Evolutionary conservation across 2,329 filamentous ascomycete species (phyloP).

Genomic region (Cordyceps farinosa): DNA sequence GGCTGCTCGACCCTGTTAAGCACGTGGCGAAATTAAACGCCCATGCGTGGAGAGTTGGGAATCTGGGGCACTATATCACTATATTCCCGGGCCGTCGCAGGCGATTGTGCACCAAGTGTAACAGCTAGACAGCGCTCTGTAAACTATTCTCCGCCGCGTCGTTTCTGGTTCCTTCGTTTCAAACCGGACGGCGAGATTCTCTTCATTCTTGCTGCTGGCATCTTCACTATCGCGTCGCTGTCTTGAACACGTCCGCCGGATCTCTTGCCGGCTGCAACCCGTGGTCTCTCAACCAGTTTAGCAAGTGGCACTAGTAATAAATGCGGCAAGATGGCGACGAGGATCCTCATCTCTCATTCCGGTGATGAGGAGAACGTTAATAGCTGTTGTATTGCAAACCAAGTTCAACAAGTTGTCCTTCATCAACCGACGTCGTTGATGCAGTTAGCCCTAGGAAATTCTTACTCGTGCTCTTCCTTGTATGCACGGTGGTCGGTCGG

Average conservation of each 20-base stretch:
- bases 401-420: slow-evolving; percentile 43
- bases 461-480: slow-evolving; percentile 20
- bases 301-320: slow-evolving; percentile 43
- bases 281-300: slow-evolving; percentile 49
- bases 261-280: background rate
- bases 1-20: slow-evolving; percentile 51
- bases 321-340: slow-evolving; percentile 48
- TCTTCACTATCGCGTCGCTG: background rate
- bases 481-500: slow-evolving; percentile 48
- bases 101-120: slow-evolving; percentile 31
- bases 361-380: slow-evolving; percentile 58
- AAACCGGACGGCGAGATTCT: slow-evolving; percentile 33
- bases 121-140: background rate
- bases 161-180: slow-evolving; percentile 45
- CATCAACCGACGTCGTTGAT: slow-evolving; percentile 31
- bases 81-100: slow-evolving; percentile 46
- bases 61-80: slow-evolving; percentile 51
- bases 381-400: slow-evolving; percentile 38
- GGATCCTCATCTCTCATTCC: slow-evolving; percentile 61
- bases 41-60: slow-evolving; percentile 47
- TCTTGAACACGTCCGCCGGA: background rate
- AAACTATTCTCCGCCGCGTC: slow-evolving; percentile 28
- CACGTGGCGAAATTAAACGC: slow-evolving; percentile 56
- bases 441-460: slow-evolving; percentile 48
- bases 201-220: background rate